Conservation (phyloP, 352 stramenopile species). For the Phytophthora megakarya region DNA sequence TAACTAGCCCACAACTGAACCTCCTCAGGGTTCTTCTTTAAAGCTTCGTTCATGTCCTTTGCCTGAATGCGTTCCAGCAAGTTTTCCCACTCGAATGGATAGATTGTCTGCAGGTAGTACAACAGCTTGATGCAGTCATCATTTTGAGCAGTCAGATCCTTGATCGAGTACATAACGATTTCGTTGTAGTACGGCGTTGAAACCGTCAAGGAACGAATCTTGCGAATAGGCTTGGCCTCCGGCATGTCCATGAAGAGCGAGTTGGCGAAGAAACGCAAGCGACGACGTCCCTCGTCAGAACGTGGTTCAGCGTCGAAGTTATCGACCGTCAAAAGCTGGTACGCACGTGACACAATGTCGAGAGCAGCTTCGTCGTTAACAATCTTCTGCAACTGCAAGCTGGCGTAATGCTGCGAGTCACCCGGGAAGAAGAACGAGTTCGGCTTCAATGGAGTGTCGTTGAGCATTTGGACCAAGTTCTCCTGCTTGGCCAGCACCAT, state of each 20-base stretch:
- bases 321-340: constrained; percentile 82
- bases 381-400: constrained; percentile 75
- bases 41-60: constrained; percentile 80
- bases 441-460: constrained; percentile 80
- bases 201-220: constrained; percentile 81
- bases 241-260: constrained; percentile 91
- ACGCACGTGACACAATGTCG: constrained; percentile 82
- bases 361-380: constrained; percentile 81
- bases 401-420: constrained; percentile 79
- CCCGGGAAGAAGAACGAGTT: constrained; percentile 90
- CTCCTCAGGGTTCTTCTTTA: constrained; percentile 83
- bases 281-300: constrained; percentile 79
- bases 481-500: constrained; percentile 85
- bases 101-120: constrained; percentile 94
- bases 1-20: constrained; percentile 83
- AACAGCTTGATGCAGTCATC: constrained; percentile 95
- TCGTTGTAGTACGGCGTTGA: constrained; percentile 88
- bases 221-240: constrained; percentile 80
- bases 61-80: constrained; percentile 72
- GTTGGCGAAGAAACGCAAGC: constrained; percentile 85
- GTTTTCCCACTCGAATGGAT: constrained; percentile 85
- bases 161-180: constrained; percentile 89
- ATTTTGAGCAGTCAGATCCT: constrained; percentile 85
- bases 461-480: constrained; percentile 81
- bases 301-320: constrained; percentile 87